phyloP scores from a whole-genome alignment of 2,329 filamentous ascomycete genomes.

The Erysiphe pulchra region DNA sequence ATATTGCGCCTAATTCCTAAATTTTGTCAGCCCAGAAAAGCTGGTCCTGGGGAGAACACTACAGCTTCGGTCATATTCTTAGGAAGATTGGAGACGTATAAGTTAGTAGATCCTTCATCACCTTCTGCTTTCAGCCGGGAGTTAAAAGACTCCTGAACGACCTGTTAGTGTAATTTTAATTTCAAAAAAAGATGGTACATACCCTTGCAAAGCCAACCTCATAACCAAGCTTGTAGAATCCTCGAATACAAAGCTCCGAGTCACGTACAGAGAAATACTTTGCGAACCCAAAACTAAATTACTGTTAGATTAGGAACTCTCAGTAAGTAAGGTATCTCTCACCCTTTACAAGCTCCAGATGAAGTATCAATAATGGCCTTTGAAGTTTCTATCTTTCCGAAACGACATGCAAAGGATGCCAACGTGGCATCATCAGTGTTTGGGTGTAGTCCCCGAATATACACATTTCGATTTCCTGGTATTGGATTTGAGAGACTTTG shows the following conservation, averaged over 20 bases:
- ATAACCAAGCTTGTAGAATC: slow-evolving; percentile 82
- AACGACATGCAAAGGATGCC: slow-evolving; percentile 57
- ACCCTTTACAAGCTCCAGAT: slow-evolving; percentile 93
- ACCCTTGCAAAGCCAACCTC: slow-evolving; percentile 94
- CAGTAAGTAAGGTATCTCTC: slow-evolving; percentile 12
- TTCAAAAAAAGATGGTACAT: slow-evolving; percentile 12
- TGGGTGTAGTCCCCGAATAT: slow-evolving; percentile 85
- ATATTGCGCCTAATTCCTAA: slow-evolving; percentile 54
- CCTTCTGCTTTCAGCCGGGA: slow-evolving; percentile 90
- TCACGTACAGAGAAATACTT: slow-evolving; percentile 74
- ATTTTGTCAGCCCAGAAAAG: slow-evolving; percentile 6
- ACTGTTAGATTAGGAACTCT: background rate
- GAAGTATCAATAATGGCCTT: slow-evolving; percentile 96
- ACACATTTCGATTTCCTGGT: slow-evolving; percentile 84
- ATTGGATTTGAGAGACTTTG: slow-evolving; percentile 86
- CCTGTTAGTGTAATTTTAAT: slow-evolving; percentile 6
- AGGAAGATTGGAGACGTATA: slow-evolving; percentile 93
- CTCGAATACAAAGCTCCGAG: slow-evolving; percentile 87
- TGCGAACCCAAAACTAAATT: slow-evolving; percentile 72
- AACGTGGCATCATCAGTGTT: slow-evolving; percentile 86
- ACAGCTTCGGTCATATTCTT: slow-evolving; percentile 79
- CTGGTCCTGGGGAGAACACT: slow-evolving; percentile 14
- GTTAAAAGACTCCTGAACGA: slow-evolving; percentile 72
- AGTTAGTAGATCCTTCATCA: slow-evolving; percentile 71
- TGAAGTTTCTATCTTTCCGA: slow-evolving; percentile 83